Percentiles rank a stretch among this genome's conserved stretches.
Evolutionary conservation across 345 rosid species (phyloP).

Genomic region (Acer campestre): DNA sequence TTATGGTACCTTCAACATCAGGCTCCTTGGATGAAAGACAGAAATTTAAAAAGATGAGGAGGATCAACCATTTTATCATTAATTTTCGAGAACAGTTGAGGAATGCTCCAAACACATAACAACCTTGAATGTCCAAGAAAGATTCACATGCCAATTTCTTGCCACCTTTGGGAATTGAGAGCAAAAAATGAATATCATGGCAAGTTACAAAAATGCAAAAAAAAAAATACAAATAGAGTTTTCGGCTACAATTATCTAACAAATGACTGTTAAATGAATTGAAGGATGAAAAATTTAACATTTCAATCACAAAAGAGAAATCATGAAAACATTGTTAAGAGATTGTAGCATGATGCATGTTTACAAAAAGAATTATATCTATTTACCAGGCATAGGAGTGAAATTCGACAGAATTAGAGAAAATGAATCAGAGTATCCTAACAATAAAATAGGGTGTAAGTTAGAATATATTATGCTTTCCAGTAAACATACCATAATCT

Average conservation of each 20-base stretch:
- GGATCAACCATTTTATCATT: slow-evolving; percentile 39
- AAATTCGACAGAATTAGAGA: not conserved
- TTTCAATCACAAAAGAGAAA: slow-evolving; percentile 4
- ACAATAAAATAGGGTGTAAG: too few species aligned
- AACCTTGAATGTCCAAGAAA: slow-evolving; percentile 19
- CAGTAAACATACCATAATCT: too few species aligned
- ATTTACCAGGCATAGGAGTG: too few species aligned
- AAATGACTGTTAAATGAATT: not conserved
- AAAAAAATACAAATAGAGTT: not conserved
- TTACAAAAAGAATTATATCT: too few species aligned
- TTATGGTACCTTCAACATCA: slow-evolving; percentile 66
- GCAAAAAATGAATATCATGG: slow-evolving; percentile 15
- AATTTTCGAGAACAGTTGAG: slow-evolving; percentile 32
- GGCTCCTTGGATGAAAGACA: slow-evolving; percentile 52
- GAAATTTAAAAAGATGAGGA: slow-evolving; percentile 37
- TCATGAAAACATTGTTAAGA: not conserved
- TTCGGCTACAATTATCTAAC: not conserved
- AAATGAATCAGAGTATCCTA: not conserved
- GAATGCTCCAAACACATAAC: slow-evolving; percentile 24
- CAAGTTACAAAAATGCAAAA: not conserved
- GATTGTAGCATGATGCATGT: not conserved
- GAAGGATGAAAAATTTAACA: slow-evolving; percentile 7
- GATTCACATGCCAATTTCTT: slow-evolving; percentile 20
- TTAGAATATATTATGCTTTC: too few species aligned
- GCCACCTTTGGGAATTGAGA: slow-evolving; percentile 31